These are phyloP conservation scores for Magnusiomyces fungicola DNA, from an alignment of 1,139 yeast species.

Conservation along the genomic window DNA sequence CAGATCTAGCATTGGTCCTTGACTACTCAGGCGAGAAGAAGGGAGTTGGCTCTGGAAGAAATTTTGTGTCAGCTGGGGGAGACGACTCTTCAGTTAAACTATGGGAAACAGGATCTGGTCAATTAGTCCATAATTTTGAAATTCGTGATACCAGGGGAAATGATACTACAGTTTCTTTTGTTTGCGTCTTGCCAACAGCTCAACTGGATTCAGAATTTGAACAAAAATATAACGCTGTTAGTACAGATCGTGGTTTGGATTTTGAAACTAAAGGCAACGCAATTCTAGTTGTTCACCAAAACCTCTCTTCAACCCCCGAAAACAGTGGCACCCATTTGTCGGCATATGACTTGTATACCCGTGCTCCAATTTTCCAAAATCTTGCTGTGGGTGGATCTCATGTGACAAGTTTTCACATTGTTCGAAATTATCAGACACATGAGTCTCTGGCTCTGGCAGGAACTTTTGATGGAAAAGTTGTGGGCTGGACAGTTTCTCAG, in stretches of 20 bases:
- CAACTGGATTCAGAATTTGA: background rate
- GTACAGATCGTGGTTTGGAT: background rate
- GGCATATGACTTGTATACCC: background rate
- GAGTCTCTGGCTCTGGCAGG: background rate
- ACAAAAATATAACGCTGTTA: background rate
- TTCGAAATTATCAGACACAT: background rate
- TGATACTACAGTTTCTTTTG: background rate
- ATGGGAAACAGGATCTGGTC: constrained; percentile 64
- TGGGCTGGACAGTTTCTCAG: background rate
- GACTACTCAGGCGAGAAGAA: background rate
- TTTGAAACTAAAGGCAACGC: constrained; percentile 1
- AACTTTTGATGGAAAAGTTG: background rate
- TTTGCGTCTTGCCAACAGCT: background rate
- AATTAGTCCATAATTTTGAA: constrained; percentile 36
- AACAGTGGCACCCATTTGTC: background rate
- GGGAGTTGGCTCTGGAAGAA: constrained; percentile 49
- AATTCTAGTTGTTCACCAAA: background rate
- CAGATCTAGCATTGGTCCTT: constrained; percentile 37
- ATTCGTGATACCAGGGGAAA: background rate
- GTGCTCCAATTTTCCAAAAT: background rate
- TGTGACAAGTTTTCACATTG: background rate
- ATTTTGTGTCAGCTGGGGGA: constrained; percentile 39
- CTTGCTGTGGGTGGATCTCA: background rate
- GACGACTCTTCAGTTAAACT: constrained; percentile 47
- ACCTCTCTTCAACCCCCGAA: background rate